Conservation (phyloP, 225 moss, liverwort and hornwort genomes). For the Sphagnum contortum region DNA sequence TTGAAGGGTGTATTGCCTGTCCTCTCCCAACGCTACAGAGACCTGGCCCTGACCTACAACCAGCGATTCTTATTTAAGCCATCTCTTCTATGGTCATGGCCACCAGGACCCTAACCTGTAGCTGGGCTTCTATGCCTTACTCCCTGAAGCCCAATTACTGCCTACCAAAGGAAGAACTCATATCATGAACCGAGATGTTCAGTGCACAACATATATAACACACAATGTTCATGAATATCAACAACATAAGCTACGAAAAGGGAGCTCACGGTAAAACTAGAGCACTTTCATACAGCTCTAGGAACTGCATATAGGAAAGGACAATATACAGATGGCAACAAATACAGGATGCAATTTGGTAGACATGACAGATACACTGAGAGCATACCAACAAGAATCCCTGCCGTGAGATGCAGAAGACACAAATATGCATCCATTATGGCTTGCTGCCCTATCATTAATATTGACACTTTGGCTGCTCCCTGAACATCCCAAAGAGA, state of each 20-base stretch:
- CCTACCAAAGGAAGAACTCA: too few relatives aligned
- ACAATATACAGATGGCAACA: too few relatives aligned
- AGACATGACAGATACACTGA: too few relatives aligned
- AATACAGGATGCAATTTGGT: too few relatives aligned
- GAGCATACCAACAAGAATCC: constrained; percentile 82
- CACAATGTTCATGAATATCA: too few relatives aligned
- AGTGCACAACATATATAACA: too few relatives aligned
- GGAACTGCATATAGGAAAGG: too few relatives aligned
- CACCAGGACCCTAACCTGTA: constrained; percentile 7
- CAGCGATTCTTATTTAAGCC: constrained; percentile 44
- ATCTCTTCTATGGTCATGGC: constrained; percentile 8
- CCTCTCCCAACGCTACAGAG: constrained; percentile 59
- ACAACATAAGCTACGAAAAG: too few relatives aligned
- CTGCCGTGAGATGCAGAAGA: constrained; percentile 90
- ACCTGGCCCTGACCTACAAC: constrained; percentile 65
- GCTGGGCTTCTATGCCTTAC: not conserved
- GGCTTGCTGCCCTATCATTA: constrained; percentile 98
- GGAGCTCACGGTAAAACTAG: too few relatives aligned
- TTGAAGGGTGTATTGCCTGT: constrained; percentile 65
- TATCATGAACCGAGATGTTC: too few relatives aligned
- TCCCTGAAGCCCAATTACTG: too few relatives aligned
- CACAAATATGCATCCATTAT: constrained; percentile 97
- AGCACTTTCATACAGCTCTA: too few relatives aligned
- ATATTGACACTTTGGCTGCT: constrained; percentile 82
- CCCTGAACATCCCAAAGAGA: constrained; percentile 36